phyloP scores from a whole-genome alignment of 371 early-diverging fungal species.

The Entomophthora muscae region DNA sequence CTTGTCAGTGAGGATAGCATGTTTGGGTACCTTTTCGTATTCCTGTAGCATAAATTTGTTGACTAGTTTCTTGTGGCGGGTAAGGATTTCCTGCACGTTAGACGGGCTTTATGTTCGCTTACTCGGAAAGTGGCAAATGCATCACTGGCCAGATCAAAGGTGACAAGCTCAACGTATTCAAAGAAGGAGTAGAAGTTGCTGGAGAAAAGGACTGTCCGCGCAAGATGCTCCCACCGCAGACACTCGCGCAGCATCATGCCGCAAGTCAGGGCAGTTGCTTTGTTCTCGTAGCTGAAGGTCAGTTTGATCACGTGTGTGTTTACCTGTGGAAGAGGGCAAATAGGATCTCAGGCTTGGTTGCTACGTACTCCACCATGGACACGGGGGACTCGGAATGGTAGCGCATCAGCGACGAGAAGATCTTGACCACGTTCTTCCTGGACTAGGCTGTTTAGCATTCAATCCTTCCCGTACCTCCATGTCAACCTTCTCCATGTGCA shows the following conservation, averaged over 20 bases:
- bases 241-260: slow-evolving; percentile 1
- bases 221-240: not conserved
- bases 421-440: too few relatives aligned
- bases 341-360: slow-evolving; percentile 3
- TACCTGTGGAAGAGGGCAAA: slow-evolving; percentile 7
- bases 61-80: not conserved
- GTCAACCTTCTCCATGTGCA: too few relatives aligned
- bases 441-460: too few relatives aligned
- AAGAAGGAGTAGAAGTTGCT: slow-evolving; percentile 2
- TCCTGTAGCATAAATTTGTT: not conserved
- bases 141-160: slow-evolving; percentile 1
- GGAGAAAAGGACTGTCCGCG: not conserved
- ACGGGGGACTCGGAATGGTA: too few relatives aligned
- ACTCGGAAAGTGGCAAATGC: slow-evolving; percentile 7
- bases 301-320: not conserved
- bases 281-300: slow-evolving; percentile 4
- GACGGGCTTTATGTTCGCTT: not conserved
- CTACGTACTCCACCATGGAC: too few relatives aligned
- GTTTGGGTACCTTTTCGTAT: slow-evolving; percentile 2
- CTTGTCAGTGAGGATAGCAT: not conserved
- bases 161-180: slow-evolving; percentile 4
- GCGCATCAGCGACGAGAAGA: too few relatives aligned
- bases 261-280: not conserved
- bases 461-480: too few relatives aligned
- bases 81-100: slow-evolving; percentile 1